phyloP scores from a whole-genome alignment of 495 filamentous ascomycete genomes.

The Talaromyces ruber region DNA sequence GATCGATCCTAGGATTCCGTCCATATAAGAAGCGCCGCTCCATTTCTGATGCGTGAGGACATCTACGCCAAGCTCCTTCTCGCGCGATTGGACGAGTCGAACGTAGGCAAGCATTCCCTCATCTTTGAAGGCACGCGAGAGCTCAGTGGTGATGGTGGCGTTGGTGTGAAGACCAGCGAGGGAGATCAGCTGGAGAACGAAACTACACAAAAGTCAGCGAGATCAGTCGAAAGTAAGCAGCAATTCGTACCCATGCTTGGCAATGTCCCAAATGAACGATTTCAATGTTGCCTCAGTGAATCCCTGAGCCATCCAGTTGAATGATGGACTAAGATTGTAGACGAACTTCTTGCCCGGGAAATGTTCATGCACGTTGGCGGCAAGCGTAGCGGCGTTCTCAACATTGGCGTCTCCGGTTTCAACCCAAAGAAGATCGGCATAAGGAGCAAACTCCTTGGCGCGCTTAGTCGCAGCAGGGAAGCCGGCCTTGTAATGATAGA shows the following conservation, averaged over 20 bases:
- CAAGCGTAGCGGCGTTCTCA: constrained; percentile 63
- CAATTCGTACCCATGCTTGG: constrained; percentile 62
- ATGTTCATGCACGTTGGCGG: constrained; percentile 55
- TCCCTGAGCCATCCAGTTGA: constrained; percentile 97
- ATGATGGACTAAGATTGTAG: constrained; percentile 91
- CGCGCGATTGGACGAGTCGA: constrained; percentile 72
- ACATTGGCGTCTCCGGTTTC: constrained; percentile 89
- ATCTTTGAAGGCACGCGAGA: constrained; percentile 72
- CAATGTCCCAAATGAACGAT: constrained; percentile 93
- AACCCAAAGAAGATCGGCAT: constrained; percentile 93
- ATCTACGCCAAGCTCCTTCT: constrained; percentile 90
- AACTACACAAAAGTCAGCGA: constrained; percentile 27
- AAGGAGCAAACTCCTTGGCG: constrained; percentile 81
- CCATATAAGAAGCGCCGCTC: constrained; percentile 88
- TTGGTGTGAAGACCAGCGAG: constrained; percentile 86
- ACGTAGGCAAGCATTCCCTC: constrained; percentile 97
- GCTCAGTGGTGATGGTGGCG: constrained; percentile 77
- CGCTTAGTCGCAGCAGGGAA: constrained; percentile 87
- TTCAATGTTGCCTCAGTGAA: constrained; percentile 72
- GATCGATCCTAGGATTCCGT: constrained; percentile 86
- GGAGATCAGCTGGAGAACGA: constrained; percentile 88
- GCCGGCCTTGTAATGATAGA: constrained; percentile 90
- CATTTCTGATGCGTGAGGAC: constrained; percentile 98
- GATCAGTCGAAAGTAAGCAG: background rate
- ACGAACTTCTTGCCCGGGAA: constrained; percentile 80